Base-by-base conservation (phyloP, 2,329 filamentous ascomycete genomes). In the Pestalotiopsis sp. region DNA sequence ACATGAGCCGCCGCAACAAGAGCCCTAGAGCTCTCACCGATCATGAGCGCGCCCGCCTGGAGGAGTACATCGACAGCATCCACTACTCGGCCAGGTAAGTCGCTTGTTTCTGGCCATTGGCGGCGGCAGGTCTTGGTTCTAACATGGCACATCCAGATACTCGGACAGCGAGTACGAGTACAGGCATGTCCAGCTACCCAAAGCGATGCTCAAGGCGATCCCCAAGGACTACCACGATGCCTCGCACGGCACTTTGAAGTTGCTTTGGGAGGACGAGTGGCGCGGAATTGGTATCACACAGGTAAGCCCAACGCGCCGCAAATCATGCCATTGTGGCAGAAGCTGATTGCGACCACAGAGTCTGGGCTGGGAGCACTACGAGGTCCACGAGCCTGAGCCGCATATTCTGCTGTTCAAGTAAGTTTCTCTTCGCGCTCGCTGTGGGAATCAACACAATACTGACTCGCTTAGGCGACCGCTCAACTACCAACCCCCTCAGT, bases 321-420 rank as follows among this genome's bases (percentile, higher is more conserved):
- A 61, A 20, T 49, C 36, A 52, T 25, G 31, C 25, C 20, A 52
- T 61, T 41, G 41, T 62, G 27, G 49, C 58, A 65, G 59, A 63
- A 56, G 45, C 27, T 62, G 27, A 62, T n/a, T 31, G 38, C 5
- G 27, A 13, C n/a, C 14, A 59, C 79, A 98, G 95, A 98, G 95
- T 85, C 86, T 99, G 77, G 96, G 96, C 69, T 99, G 96, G 96
- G 95, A 98, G 81, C 96, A 99, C 82, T 99, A 99, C 80, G 96
- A 99, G 82, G 96, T 99, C 67, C 96, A 99, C 81, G 96, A 98
- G 82, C 96, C 96, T 58, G 96, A 99, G 84, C 96, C 96, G 73
- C 96, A 99, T 81, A 99, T 99, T 77, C 88, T 99, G 67, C 89
- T 99, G 39, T 99, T 99, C 89, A 99, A 99, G 95, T 98, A 84